Conservation (phyloP, 2,329 filamentous ascomycete species). For the Verticillium klebahnii region DNA sequence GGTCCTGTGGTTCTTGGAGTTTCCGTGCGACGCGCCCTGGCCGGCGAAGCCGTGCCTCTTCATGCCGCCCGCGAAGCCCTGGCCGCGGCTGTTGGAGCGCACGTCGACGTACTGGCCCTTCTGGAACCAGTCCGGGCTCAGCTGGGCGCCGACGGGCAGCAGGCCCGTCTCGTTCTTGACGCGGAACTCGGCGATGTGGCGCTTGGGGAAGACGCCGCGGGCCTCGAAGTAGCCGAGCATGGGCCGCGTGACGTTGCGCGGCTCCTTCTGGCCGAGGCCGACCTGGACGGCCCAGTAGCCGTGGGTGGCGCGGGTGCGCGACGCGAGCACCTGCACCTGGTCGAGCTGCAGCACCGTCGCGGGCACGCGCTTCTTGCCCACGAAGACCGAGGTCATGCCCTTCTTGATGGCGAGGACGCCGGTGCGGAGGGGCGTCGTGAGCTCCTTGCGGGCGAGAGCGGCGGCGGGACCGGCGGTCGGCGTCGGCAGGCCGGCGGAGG, state of each 20-base stretch:
- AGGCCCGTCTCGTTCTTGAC: slow-evolving; percentile 72
- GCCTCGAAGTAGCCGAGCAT: slow-evolving; percentile 84
- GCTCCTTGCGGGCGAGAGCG: slow-evolving; percentile 53
- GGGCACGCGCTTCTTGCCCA: slow-evolving; percentile 69
- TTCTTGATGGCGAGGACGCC: slow-evolving; percentile 86
- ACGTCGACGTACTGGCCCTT: slow-evolving; percentile 89
- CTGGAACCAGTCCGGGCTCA: slow-evolving; percentile 87
- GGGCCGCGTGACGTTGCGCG: slow-evolving; percentile 74
- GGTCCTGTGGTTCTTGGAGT: slow-evolving; percentile 87
- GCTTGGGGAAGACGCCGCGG: slow-evolving; percentile 78
- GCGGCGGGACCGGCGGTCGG: slow-evolving; percentile 56
- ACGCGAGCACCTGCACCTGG: slow-evolving; percentile 80
- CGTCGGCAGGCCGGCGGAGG: slow-evolving; percentile 48
- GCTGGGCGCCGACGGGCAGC: slow-evolving; percentile 66
- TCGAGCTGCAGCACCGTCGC: slow-evolving; percentile 95
- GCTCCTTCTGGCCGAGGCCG: slow-evolving; percentile 69
- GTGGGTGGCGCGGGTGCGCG: slow-evolving; percentile 75
- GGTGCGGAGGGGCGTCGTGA: slow-evolving; percentile 62
- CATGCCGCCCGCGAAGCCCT: slow-evolving; percentile 97
- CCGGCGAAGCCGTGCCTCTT: slow-evolving; percentile 89
- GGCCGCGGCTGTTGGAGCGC: slow-evolving; percentile 72
- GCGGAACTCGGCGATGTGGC: slow-evolving; percentile 79
- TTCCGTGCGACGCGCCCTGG: slow-evolving; percentile 90
- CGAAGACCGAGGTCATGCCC: slow-evolving; percentile 92
- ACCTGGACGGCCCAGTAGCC: slow-evolving; percentile 95